phyloP scores from a whole-genome alignment of 1,284 basidiomycete species.

The Amylostereum chailletii region DNA sequence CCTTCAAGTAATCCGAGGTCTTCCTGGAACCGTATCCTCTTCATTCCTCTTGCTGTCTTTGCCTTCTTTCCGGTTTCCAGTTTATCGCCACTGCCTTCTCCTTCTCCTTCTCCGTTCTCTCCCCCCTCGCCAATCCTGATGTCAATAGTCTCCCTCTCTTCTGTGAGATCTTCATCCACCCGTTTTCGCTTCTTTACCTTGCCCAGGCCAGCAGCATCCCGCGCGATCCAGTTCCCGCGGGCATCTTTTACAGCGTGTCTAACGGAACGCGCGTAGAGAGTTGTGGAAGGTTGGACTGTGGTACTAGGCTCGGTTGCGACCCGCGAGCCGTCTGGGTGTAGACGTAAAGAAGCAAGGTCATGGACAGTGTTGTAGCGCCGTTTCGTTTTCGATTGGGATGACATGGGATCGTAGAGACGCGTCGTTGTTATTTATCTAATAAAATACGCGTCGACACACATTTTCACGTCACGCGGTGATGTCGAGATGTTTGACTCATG shows the following conservation, averaged over 20 bases:
- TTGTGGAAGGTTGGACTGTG: conserved; percentile 18
- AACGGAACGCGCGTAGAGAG: too few species aligned
- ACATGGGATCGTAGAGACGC: too few species aligned
- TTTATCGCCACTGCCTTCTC: not conserved
- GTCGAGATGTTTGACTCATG: too few species aligned
- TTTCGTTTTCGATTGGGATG: conserved; percentile 24
- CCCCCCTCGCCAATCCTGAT: conserved; percentile 3
- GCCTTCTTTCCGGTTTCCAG: not conserved
- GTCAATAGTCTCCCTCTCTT: not conserved
- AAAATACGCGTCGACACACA: too few species aligned
- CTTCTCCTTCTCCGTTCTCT: conserved; percentile 9
- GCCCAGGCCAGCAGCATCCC: conserved; percentile 30
- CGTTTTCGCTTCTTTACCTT: conserved; percentile 4
- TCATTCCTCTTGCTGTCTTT: conserved; percentile 23
- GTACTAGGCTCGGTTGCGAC: conserved; percentile 31
- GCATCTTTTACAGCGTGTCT: conserved; percentile 23
- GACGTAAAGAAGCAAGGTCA: conserved; percentile 47
- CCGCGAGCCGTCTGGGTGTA: conserved; percentile 52
- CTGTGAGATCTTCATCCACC: conserved; percentile 12
- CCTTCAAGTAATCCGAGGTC: conserved; percentile 29
- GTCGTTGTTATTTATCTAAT: too few species aligned
- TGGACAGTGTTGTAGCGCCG: conserved; percentile 46
- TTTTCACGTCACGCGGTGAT: too few species aligned
- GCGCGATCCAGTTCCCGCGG: conserved; percentile 36
- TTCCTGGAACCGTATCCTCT: conserved; percentile 27